These are phyloP conservation scores for Chytriomyces confervae DNA, from an alignment of 192 early-diverging fungal genomes.

Conservation along the genomic window DNA sequence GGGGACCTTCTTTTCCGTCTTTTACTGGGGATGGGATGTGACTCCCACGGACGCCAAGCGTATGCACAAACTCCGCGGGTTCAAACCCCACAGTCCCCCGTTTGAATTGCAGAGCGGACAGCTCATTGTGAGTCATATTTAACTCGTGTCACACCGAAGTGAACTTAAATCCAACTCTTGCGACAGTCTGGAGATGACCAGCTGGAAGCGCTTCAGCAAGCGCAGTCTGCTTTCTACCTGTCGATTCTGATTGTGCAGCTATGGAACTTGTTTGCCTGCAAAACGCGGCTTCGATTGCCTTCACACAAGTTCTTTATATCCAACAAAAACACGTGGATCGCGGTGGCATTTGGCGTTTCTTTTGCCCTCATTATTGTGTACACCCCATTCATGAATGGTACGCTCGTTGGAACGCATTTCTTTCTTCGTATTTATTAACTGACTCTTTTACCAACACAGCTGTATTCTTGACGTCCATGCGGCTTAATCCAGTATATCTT, in stretches of 20 bases:
- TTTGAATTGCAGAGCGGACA: conserved; percentile 43
- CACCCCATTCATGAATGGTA: conserved; percentile 54
- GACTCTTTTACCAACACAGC: conserved; percentile 33
- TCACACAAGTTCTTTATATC: conserved; percentile 74
- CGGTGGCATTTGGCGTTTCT: conserved; percentile 28
- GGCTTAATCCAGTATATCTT: conserved; percentile 75
- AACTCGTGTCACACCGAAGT: background rate
- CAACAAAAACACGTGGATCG: conserved; percentile 44
- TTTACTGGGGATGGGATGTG: conserved; percentile 70
- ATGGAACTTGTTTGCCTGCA: conserved; percentile 94
- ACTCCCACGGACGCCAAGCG: conserved; percentile 61
- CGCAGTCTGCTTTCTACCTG: conserved; percentile 81
- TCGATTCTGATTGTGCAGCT: conserved; percentile 85
- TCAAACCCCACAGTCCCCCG: conserved; percentile 51
- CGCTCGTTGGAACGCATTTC: background rate
- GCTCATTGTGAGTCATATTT: conserved; percentile 40
- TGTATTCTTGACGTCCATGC: conserved; percentile 77
- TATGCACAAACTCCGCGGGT: conserved; percentile 52
- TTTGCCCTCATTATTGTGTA: conserved; percentile 57
- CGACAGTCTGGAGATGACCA: conserved; percentile 53
- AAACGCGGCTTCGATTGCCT: conserved; percentile 67
- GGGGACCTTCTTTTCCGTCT: conserved; percentile 78
- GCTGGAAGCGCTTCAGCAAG: conserved; percentile 71
- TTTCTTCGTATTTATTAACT: background rate
- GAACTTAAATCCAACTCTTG: background rate